A percentile compares a stretch with the other conserved stretches of the same genome.
Conservation (phyloP, 1,284 basidiomycete species). For the Butyriboletus appendiculatus region DNA sequence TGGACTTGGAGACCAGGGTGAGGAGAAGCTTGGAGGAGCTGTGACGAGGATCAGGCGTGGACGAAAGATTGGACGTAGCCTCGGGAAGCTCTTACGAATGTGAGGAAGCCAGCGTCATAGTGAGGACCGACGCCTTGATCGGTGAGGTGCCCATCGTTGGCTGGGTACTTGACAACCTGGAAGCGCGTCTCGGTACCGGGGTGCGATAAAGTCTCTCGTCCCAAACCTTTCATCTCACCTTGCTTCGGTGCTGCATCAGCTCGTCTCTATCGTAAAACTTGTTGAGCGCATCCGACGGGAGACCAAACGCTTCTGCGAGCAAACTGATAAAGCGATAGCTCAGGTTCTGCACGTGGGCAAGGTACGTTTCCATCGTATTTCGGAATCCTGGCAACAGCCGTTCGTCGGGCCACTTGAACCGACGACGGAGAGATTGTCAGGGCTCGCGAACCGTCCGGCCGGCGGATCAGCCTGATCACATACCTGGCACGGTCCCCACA, state of each 20-base stretch:
- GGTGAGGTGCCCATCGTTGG: constrained; percentile 29
- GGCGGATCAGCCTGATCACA: not conserved
- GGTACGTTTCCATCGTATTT: constrained; percentile 29
- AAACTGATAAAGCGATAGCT: constrained; percentile 28
- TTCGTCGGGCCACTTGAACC: constrained; percentile 41
- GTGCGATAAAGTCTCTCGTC: not conserved
- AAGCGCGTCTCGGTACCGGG: not conserved
- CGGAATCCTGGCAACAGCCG: constrained; percentile 39
- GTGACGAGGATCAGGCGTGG: not conserved
- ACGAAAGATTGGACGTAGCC: accelerated
- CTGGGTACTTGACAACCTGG: constrained; percentile 42
- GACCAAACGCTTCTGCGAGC: constrained; percentile 34
- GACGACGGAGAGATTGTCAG: not conserved
- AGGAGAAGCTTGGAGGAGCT: constrained; percentile 45
- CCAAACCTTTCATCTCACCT: constrained; percentile 19
- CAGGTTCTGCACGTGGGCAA: constrained; percentile 29
- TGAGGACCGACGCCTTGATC: constrained; percentile 46
- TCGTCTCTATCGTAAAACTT: constrained; percentile 35
- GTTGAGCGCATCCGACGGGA: constrained; percentile 30
- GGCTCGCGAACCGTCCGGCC: not conserved
- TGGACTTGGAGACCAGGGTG: constrained; percentile 46
- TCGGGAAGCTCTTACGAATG: constrained; percentile 33
- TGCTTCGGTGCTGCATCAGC: constrained; percentile 35
- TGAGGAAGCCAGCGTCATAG: constrained; percentile 44
- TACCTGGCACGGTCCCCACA: constrained; percentile 44